Conservation (phyloP, 2,329 filamentous ascomycete species). For the Dryadomyces quercivorus region DNA sequence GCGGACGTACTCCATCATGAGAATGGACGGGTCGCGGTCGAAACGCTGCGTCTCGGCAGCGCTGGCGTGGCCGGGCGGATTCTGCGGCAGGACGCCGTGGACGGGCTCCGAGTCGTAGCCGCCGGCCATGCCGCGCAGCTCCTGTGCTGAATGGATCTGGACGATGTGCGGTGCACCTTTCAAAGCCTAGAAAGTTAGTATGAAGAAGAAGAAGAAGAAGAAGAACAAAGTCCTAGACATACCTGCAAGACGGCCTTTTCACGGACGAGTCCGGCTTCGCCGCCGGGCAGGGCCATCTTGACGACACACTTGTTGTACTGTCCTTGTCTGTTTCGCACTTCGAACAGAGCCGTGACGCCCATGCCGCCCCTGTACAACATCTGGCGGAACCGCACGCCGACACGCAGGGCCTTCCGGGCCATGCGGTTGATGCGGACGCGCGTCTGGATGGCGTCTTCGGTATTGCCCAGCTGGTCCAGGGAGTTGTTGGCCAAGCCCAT, state of each 20-base stretch:
- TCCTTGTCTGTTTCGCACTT: conserved; percentile 1
- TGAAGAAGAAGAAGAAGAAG: too few relatives aligned
- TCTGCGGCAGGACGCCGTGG: neutral
- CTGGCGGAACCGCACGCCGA: conserved; percentile 9
- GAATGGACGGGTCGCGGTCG: neutral
- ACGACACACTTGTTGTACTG: conserved; percentile 8
- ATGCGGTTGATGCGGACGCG: neutral
- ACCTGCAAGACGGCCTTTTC: conserved; percentile 4
- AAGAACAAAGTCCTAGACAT: neutral
- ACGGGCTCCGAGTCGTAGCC: conserved; percentile 1
- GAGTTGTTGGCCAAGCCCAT: neutral
- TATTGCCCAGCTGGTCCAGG: neutral
- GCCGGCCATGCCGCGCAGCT: conserved; percentile 2
- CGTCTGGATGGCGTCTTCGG: neutral
- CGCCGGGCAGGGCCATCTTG: conserved; percentile 4
- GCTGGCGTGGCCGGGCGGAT: neutral
- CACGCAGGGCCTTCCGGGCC: neutral
- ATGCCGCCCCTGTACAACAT: conserved; percentile 8
- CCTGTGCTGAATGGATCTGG: neutral
- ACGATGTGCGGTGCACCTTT: conserved; percentile 5
- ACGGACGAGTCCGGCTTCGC: neutral
- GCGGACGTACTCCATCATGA: conserved; percentile 8
- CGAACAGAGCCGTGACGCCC: conserved; percentile 10
- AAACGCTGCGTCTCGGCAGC: neutral
- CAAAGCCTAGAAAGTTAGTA: conserved; percentile 2